Percentiles rank a stretch among this genome's conserved stretches.
Evolutionary conservation across 2,329 filamentous ascomycete genomes (phyloP).

Genomic region (Colletotrichum siamense): DNA sequence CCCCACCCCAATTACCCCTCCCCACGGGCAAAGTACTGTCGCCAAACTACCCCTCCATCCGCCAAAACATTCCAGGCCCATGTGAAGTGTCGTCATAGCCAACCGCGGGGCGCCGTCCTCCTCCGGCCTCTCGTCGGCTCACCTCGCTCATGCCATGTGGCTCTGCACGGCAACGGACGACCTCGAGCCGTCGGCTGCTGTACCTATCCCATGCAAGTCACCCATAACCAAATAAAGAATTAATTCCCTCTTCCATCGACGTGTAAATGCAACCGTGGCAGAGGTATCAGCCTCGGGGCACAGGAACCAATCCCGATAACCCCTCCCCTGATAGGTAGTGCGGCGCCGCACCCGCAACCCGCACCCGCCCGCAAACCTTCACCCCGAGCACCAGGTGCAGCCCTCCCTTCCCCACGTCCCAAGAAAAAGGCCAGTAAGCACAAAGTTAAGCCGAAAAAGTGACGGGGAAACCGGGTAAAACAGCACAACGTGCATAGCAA

Average conservation of each 20-base stretch:
- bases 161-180: not conserved
- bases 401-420: not conserved
- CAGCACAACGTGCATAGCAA: not conserved
- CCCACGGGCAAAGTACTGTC: not conserved
- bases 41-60: conserved; percentile 5
- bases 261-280: not conserved
- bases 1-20: conserved; percentile 4
- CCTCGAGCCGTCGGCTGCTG: not conserved
- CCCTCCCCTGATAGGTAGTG: not conserved
- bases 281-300: not conserved
- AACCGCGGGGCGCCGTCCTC: not conserved
- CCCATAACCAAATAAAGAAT: not conserved
- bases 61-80: not conserved
- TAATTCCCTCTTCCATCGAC: not conserved
- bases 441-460: not conserved
- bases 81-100: conserved; percentile 20
- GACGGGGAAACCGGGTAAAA: not conserved
- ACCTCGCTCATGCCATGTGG: not conserved
- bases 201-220: not conserved
- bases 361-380: not conserved
- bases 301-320: not conserved
- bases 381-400: not conserved
- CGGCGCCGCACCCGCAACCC: not conserved
- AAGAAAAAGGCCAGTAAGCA: not conserved
- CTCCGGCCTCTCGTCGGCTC: not conserved